Conservation (phyloP, 768 basidiomycete genomes). For the Mycena filopes region DNA sequence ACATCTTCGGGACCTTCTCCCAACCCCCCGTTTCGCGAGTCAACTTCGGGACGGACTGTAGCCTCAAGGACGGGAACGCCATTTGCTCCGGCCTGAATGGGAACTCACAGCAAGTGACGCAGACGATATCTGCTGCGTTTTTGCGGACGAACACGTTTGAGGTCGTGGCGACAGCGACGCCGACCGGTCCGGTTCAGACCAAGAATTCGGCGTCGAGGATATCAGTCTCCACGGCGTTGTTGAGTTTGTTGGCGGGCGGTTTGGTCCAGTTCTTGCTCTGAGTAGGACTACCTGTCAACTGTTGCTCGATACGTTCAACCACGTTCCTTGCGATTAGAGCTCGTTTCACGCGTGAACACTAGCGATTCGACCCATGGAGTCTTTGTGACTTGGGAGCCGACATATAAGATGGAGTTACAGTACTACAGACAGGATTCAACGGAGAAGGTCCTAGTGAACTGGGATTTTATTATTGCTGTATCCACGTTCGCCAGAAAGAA, state of each 20-base stretch:
- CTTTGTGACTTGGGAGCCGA: too few relatives aligned
- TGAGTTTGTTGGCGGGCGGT: not conserved
- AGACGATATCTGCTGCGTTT: not conserved
- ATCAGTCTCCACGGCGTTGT: not conserved
- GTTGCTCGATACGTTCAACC: too few relatives aligned
- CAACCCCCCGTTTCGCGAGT: not conserved
- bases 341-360: too few relatives aligned
- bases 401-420: too few relatives aligned
- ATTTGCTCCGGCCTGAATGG: not conserved
- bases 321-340: too few relatives aligned
- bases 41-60: not conserved
- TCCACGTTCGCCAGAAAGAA: too few relatives aligned
- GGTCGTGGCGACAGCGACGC: not conserved
- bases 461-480: too few relatives aligned
- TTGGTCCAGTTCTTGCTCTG: not conserved
- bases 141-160: not conserved
- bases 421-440: too few relatives aligned
- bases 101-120: not conserved
- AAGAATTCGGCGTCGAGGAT: not conserved
- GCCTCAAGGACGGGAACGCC: not conserved
- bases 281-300: not conserved
- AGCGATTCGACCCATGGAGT: too few relatives aligned
- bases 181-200: not conserved
- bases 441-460: too few relatives aligned
- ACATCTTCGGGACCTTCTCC: not conserved